Evolutionary conservation across 2,329 filamentous ascomycete genomes (phyloP).

Genomic region (Aspergillus flavus): DNA sequence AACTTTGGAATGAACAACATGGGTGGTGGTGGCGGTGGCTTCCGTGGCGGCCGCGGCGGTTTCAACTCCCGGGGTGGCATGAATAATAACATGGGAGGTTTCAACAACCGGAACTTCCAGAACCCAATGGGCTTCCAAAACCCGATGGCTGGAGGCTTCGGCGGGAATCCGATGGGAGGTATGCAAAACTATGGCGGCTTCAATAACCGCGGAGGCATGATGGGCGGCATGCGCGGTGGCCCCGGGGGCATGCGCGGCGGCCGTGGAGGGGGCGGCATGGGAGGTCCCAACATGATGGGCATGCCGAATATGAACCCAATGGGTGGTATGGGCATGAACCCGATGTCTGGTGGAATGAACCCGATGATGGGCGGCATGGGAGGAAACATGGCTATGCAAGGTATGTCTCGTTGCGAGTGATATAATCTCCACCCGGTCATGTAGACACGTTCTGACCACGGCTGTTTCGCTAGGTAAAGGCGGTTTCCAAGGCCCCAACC

Average conservation of each 20-base stretch:
- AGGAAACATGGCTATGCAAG: conserved; percentile 52
- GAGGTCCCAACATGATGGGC: conserved; percentile 55
- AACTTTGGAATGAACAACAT: conserved; percentile 44
- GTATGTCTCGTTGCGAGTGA: conserved; percentile 35
- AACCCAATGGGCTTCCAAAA: conserved; percentile 47
- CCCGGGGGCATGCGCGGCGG: conserved; percentile 62
- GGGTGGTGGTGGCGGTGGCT: conserved; percentile 47
- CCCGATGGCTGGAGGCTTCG: conserved; percentile 52
- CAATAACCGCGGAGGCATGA: conserved; percentile 58
- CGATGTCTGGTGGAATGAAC: conserved; percentile 60
- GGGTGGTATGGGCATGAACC: conserved; percentile 57
- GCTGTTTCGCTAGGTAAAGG: conserved; percentile 41
- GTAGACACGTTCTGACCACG: conserved; percentile 22
- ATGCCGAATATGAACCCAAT: conserved; percentile 57
- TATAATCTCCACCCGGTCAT: background rate
- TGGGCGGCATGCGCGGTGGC: conserved; percentile 55
- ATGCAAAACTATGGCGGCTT: conserved; percentile 55
- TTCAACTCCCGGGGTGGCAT: conserved; percentile 32
- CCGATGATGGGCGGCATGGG: conserved; percentile 58
- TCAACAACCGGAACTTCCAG: conserved; percentile 53
- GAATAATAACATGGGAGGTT: conserved; percentile 54
- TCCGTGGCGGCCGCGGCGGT: conserved; percentile 52
- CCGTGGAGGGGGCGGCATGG: conserved; percentile 56
- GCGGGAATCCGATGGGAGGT: conserved; percentile 50
- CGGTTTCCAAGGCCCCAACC: conserved; percentile 69